phyloP scores from a whole-genome alignment of 176 grass and related monocot genomes.

The Elymus sibiricus region DNA sequence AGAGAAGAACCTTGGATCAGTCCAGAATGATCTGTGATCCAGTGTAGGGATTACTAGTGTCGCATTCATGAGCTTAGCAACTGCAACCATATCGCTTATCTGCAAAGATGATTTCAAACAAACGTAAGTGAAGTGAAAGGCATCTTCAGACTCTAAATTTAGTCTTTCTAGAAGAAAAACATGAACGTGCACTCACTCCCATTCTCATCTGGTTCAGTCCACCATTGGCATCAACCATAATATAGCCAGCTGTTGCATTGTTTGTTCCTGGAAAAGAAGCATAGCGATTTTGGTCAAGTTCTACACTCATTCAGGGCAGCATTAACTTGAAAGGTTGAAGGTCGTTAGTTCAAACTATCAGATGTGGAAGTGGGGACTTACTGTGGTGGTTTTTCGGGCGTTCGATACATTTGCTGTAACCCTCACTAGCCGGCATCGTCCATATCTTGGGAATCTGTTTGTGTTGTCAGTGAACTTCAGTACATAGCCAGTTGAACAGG shows the following conservation, averaged over 20 bases:
- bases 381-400: slow-evolving; percentile 41
- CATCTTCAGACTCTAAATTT: slow-evolving; percentile 2
- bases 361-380: slow-evolving; percentile 8
- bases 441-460: slow-evolving; percentile 52
- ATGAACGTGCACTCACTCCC: slow-evolving; percentile 48
- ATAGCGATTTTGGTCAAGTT: neutral
- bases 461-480: slow-evolving; percentile 20
- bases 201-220: slow-evolving; percentile 86
- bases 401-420: slow-evolving; percentile 55
- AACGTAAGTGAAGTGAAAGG: slow-evolving; percentile 7
- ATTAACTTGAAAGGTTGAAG: neutral
- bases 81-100: slow-evolving; percentile 87
- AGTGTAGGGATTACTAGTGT: slow-evolving; percentile 67
- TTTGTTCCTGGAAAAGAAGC: slow-evolving; percentile 31
- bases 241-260: slow-evolving; percentile 51
- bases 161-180: neutral
- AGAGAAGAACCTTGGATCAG: slow-evolving; percentile 55
- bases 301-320: neutral
- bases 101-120: slow-evolving; percentile 32
- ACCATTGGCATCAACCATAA: slow-evolving; percentile 68
- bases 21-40: slow-evolving; percentile 85
- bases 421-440: slow-evolving; percentile 39
- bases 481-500: neutral
- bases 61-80: slow-evolving; percentile 86
- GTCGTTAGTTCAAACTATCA: neutral